Evolutionary conservation across 164 flowering plant species (phyloP).

Genomic region (Tetrastigma voinierianum): DNA sequence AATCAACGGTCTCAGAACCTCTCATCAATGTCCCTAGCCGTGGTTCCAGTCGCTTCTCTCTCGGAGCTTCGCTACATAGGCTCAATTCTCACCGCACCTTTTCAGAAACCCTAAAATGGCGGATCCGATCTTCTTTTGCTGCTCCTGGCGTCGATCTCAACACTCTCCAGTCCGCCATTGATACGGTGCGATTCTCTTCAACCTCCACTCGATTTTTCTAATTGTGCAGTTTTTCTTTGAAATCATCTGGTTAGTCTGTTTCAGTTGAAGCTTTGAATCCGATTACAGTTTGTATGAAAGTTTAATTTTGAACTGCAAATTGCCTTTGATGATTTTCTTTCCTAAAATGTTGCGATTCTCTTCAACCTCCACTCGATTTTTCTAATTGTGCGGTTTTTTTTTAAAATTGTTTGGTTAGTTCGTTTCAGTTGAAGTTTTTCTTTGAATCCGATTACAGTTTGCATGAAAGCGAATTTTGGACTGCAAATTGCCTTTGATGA

Average conservation of each 20-base stretch:
- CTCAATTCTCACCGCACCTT: constrained; percentile 1
- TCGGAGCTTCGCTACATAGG: background rate
- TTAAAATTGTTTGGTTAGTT: background rate
- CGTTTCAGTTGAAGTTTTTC: no score
- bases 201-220: background rate
- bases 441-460: no score
- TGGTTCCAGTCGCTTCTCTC: constrained; percentile 13
- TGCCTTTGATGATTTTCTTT: no score
- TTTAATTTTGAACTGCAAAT: no score
- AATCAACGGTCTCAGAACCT: background rate
- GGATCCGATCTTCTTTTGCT: constrained; percentile 57
- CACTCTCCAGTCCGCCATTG: constrained; percentile 67
- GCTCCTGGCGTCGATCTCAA: constrained; percentile 60
- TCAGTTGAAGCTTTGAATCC: no score
- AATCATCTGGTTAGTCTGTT: no score
- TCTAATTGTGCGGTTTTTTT: background rate
- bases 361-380: background rate
- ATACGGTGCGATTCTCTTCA: constrained; percentile 37
- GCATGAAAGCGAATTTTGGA: no score
- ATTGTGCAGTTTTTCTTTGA: constrained; percentile 1
- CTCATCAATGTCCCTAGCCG: constrained; percentile 22
- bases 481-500: no score
- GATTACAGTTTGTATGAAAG: no score
- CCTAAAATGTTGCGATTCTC: background rate
- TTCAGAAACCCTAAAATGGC: constrained; percentile 20